Conservation (phyloP, 371 early-diverging fungal species). For the Massospora cicadina region DNA sequence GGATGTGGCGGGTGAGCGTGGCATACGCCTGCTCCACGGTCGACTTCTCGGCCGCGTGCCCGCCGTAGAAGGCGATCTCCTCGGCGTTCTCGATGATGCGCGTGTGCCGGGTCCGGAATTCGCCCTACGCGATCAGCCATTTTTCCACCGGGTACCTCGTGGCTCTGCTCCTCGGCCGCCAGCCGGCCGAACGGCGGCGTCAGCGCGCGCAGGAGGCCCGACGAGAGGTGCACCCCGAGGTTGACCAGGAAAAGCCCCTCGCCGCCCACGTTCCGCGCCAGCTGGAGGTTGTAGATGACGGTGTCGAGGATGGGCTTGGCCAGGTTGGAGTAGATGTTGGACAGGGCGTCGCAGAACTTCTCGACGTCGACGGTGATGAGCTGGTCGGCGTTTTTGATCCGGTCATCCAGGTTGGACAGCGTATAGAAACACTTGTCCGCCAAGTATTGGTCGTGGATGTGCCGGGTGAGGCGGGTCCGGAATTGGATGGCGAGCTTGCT, state of each 20-base stretch:
- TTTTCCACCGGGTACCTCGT: constrained; percentile 18
- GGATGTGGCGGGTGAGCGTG: constrained; percentile 60
- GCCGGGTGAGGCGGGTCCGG: constrained; percentile 64
- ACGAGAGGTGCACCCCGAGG: constrained; percentile 51
- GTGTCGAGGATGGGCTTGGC: constrained; percentile 79
- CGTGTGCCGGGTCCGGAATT: constrained; percentile 74
- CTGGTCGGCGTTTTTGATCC: constrained; percentile 79
- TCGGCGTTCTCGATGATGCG: constrained; percentile 75
- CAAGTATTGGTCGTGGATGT: constrained; percentile 68
- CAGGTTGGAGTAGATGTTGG: constrained; percentile 62
- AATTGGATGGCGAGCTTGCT: constrained; percentile 70
- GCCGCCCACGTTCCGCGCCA: constrained; percentile 57
- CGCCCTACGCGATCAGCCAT: constrained; percentile 48
- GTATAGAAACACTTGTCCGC: constrained; percentile 74
- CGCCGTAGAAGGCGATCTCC: constrained; percentile 74
- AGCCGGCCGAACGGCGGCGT: constrained; percentile 80
- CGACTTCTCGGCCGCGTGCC: constrained; percentile 53
- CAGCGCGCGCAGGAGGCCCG: constrained; percentile 46
- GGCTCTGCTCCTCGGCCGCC: constrained; percentile 60
- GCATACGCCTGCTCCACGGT: constrained; percentile 56
- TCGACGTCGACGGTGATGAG: constrained; percentile 73
- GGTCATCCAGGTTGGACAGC: constrained; percentile 59
- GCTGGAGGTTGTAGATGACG: constrained; percentile 67
- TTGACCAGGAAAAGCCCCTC: constrained; percentile 46
- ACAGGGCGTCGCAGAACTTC: constrained; percentile 61